Evolutionary conservation across 1,139 yeast species (phyloP), one percentile per base, ranked within the genome.

Genomic region (Candida tunisiensis): DNA sequence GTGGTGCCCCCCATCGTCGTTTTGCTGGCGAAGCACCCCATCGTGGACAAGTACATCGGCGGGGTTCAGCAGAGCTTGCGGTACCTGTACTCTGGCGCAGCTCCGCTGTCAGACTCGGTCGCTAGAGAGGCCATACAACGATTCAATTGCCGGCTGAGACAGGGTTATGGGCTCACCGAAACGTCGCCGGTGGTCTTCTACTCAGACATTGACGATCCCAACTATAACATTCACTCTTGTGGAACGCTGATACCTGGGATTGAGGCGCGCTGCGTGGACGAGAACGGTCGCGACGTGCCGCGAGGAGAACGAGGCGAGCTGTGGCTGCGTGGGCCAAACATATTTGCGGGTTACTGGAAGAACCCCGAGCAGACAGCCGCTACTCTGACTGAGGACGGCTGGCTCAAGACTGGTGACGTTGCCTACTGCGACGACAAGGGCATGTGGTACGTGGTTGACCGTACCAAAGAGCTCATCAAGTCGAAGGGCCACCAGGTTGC

Each of bases 401-500:
- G 85, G 83, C 71, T 75, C 51, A 57, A 62, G 24, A 78, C 92
- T 6, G 93, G 93, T 26, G 93, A 78, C 49, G 67, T 77, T 34
- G 85, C 77, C 3, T 53, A 54, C 23, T 51, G 74, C 26, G 65
- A 60, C 23, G 44, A 46, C 7, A 58, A 58, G 22, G 79, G 75
- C 16, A 62, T 73, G 38, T 52, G 74, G 25, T 56, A 44, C 36
- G 72, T 78, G 31, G 67, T 78, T 31, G 92, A 78, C 47, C 61
- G 92, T 33, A 78, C 74, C 25, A 78, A 78, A 55, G 80, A 77
- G 47, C 71, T 77, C 49, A 78, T 77, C 60, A 77, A 78, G 49
- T 60, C 80, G 7, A 85, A 78, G 51, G 91, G 88, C 33, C 85
- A 77, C 47, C 80, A 78, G 47, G 73, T 78, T 19, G 74, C 88